Evolutionary conservation across 352 stramenopile species (phyloP).

Genomic region (Phytopythium cucurbitacearum): DNA sequence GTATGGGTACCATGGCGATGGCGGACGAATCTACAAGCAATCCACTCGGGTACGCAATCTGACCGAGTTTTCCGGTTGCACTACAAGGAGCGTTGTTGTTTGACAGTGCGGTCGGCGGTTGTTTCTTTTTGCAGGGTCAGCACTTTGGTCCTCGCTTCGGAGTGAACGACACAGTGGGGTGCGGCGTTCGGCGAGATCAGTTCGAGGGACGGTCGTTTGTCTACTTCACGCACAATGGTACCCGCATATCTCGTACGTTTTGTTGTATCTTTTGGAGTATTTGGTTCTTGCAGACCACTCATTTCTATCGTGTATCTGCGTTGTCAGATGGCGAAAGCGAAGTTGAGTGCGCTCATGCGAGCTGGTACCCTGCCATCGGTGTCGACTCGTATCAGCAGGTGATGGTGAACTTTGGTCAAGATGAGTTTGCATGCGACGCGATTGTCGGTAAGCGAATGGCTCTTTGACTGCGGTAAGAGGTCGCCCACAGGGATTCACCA

Average conservation of each 20-base stretch:
- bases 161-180: slow-evolving; percentile 63
- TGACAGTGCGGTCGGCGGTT: neutral
- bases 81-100: neutral
- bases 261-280: neutral
- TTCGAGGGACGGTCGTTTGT: slow-evolving; percentile 31
- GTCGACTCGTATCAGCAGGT: slow-evolving; percentile 77
- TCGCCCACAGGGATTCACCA: too few species aligned
- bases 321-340: slow-evolving; percentile 1
- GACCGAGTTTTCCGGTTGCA: neutral
- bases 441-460: slow-evolving; percentile 27
- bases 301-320: too few species aligned
- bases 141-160: slow-evolving; percentile 62
- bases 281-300: slow-evolving; percentile 1
- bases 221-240: slow-evolving; percentile 73
- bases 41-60: slow-evolving; percentile 27
- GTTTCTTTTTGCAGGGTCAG: slow-evolving; percentile 25
- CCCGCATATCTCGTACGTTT: slow-evolving; percentile 24
- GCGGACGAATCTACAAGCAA: slow-evolving; percentile 62
- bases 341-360: slow-evolving; percentile 31
- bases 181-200: slow-evolving; percentile 51
- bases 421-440: slow-evolving; percentile 49
- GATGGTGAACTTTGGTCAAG: slow-evolving; percentile 80
- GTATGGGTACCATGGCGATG: slow-evolving; percentile 79
- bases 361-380: slow-evolving; percentile 77
- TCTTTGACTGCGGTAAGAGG: neutral